A percentile compares a stretch with the other conserved stretches of the same genome.
Evolutionary conservation across 2,329 filamentous ascomycete genomes (phyloP).

Genomic region (Arthrobotrys musiformis): DNA sequence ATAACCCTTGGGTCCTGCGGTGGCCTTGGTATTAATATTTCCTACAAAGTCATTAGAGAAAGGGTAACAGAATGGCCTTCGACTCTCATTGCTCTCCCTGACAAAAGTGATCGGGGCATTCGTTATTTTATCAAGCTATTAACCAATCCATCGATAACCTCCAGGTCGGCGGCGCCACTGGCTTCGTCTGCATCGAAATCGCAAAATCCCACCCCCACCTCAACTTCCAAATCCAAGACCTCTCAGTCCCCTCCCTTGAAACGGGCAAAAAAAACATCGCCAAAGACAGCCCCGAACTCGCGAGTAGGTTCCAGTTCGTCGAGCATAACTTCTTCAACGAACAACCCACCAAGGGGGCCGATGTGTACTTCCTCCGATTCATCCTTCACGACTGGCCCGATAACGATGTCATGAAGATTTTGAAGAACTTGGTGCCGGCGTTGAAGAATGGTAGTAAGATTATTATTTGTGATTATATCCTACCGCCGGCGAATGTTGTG

Average conservation of each 20-base stretch:
- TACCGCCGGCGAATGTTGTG: conserved; percentile 22
- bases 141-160: no score
- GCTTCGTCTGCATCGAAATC: conserved; percentile 68
- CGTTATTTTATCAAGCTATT: no score
- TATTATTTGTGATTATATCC: conserved; percentile 14
- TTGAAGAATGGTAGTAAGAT: conserved; percentile 46
- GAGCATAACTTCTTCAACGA: conserved; percentile 58
- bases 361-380: conserved; percentile 57
- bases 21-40: no score
- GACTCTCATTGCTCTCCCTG: no score
- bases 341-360: conserved; percentile 58
- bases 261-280: conserved; percentile 15
- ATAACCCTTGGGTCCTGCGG: no score
- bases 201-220: conserved; percentile 67
- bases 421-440: conserved; percentile 56
- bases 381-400: conserved; percentile 60
- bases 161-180: conserved; percentile 68
- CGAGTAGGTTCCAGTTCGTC: conserved; percentile 30
- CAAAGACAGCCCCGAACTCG: not conserved
- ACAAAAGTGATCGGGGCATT: no score
- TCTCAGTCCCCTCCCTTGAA: conserved; percentile 1
- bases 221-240: conserved; percentile 69
- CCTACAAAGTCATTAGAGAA: no score
- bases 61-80: no score
- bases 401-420: conserved; percentile 54